phyloP scores from a whole-genome alignment of 1,284 basidiomycete species.

The Irpex lacteus region DNA sequence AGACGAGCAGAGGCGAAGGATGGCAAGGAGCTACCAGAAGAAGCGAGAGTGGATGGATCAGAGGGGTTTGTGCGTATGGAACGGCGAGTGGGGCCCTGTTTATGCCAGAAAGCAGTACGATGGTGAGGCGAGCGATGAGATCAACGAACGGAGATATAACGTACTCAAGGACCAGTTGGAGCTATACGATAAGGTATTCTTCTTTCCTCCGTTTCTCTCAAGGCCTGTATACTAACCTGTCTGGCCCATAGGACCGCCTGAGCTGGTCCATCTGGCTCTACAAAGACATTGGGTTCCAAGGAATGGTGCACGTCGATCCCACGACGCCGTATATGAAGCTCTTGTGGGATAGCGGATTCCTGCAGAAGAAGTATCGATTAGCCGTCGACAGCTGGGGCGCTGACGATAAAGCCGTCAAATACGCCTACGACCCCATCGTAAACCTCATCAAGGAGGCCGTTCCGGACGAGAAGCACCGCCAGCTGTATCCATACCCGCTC shows the following conservation, averaged over 20 bases:
- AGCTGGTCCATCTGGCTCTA: conserved; percentile 61
- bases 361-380: conserved; percentile 58
- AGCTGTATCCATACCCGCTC: conserved; percentile 49
- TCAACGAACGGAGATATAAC: conserved; percentile 64
- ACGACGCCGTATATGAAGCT: conserved; percentile 49
- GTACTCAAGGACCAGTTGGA: conserved; percentile 48
- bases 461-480: conserved; percentile 34
- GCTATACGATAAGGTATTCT: conserved; percentile 39
- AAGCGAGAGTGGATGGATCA: conserved; percentile 71
- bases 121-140: conserved; percentile 53
- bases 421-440: conserved; percentile 57
- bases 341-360: conserved; percentile 37
- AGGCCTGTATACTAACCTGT: too few relatives aligned
- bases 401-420: conserved; percentile 50
- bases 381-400: conserved; percentile 70
- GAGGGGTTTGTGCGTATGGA: conserved; percentile 68
- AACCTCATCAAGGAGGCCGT: conserved; percentile 48
- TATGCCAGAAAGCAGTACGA: conserved; percentile 60
- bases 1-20: conserved; percentile 48
- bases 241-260: conserved; percentile 27
- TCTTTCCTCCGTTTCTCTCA: neutral
- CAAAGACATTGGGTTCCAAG: conserved; percentile 58
- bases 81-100: conserved; percentile 74
- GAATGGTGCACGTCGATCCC: conserved; percentile 46
- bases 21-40: conserved; percentile 57